Conservation (phyloP, 331 rosid genomes). For the Telfairia occidentalis region DNA sequence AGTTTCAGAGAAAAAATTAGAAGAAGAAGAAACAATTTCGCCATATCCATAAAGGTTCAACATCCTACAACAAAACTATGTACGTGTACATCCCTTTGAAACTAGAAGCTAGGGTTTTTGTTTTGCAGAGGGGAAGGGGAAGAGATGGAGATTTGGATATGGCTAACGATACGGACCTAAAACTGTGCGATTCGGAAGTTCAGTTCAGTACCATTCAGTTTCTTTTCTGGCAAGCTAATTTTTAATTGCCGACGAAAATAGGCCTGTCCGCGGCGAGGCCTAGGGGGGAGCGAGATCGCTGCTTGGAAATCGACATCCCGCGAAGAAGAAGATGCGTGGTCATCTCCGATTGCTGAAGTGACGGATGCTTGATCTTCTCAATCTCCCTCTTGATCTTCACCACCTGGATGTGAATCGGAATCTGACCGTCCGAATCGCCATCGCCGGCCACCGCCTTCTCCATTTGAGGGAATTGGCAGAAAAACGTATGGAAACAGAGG, state of each 20-base stretch:
- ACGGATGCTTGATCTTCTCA: slow-evolving; percentile 59
- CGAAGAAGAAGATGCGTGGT: slow-evolving; percentile 27
- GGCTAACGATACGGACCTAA: not conserved
- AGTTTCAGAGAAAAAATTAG: not conserved
- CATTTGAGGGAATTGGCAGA: not conserved
- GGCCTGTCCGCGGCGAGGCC: slow-evolving; percentile 25
- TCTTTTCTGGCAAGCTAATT: not conserved
- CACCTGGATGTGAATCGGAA: slow-evolving; percentile 68
- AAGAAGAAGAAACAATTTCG: not conserved
- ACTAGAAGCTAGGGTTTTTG: not conserved
- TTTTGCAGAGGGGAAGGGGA: not conserved
- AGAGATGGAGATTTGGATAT: not conserved
- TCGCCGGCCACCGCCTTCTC: not conserved
- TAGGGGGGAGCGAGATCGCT: slow-evolving; percentile 55
- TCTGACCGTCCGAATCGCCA: not conserved
- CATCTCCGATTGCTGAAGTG: slow-evolving; percentile 38
- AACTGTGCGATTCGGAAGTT: too few relatives aligned
- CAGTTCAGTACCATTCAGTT: too few relatives aligned
- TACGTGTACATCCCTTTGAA: not conserved
- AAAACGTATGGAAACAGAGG: not conserved
- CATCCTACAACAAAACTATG: not conserved
- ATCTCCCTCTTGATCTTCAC: slow-evolving; percentile 61
- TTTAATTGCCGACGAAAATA: not conserved
- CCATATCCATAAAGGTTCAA: not conserved
- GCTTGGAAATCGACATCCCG: slow-evolving; percentile 12